A percentile compares a stretch with the other conserved stretches of the same genome.
Conservation (phyloP, 2,329 filamentous ascomycete genomes). For the Ophiostoma montium region DNA sequence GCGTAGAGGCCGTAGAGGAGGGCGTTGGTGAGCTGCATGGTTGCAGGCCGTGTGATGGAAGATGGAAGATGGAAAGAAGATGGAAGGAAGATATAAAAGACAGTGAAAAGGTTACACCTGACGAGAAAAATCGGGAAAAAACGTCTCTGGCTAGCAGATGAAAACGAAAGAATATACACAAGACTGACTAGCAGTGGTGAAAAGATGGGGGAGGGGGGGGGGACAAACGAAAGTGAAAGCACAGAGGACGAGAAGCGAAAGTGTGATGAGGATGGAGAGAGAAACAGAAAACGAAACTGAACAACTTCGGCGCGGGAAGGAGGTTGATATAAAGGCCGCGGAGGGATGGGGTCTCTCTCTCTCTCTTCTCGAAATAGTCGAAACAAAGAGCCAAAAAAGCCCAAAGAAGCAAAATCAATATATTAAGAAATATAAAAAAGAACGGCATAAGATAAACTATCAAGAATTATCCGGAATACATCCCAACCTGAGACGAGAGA, state of each 20-base stretch:
- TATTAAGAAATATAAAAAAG: not conserved
- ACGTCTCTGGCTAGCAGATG: constrained; percentile 7
- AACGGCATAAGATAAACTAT: not conserved
- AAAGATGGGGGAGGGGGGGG: not conserved
- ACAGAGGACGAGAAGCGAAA: not conserved
- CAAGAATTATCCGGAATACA: not conserved
- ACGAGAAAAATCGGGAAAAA: constrained; percentile 9
- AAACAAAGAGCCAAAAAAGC: too few relatives aligned
- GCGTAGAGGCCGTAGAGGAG: constrained; percentile 30
- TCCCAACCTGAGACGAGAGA: not conserved
- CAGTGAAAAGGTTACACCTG: too few relatives aligned
- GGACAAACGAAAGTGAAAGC: not conserved
- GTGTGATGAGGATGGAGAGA: not conserved
- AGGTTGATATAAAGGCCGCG: not conserved
- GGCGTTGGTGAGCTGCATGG: constrained; percentile 32
- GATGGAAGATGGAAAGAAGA: not conserved
- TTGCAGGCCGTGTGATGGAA: constrained; percentile 14
- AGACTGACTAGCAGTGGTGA: not conserved
- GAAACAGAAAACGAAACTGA: not conserved
- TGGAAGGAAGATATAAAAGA: not conserved
- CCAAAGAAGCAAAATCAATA: too few relatives aligned
- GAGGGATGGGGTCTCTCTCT: too few relatives aligned
- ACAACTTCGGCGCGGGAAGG: not conserved
- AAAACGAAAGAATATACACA: not conserved
- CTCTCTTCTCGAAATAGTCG: not conserved